Base-by-base conservation (phyloP, 192 early-diverging fungal species). In the Backusella tuberculispora region DNA sequence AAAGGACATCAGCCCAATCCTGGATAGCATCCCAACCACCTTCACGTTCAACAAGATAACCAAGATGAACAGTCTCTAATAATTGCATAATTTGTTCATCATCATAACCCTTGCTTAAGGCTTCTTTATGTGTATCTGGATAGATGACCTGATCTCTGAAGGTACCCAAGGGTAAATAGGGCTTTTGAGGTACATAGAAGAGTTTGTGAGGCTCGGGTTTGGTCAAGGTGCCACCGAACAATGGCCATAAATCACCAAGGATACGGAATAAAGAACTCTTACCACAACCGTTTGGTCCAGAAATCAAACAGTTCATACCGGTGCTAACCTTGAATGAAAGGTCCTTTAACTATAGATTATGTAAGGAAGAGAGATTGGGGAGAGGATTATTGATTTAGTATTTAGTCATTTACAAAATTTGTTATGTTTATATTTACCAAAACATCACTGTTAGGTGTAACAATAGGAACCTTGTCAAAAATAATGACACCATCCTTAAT, bases 111-210 rank as follows among this genome's bases (percentile, higher is more conserved):
- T 85, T 86, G 3, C 65, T 72, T 17, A 77, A 43, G 76, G 93
- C 92, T 45, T 93, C 87, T 38, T 75, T 72, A 71, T 80, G 83
- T n/a, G 91, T 94, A 81, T 95, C 89, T 7, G 94, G 94, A 73
- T 96, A 96, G 66, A 94, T 96, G 10, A 96, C 84, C 69, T 94
- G 93, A 79, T 95, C 94, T 43, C 94, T 84, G 76, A 96, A 85
- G 2, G 90, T 94, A 9, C 94, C 93, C 42, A 92, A 48, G 19
- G 92, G 86, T 48, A 95, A 81, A 76, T 95, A 95, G 7, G 94
- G 94, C 50, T 92, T 91, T 74, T 96, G 94, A n/a, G 94, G 94
- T 5, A 96, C 91, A 81, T 96, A 96, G 67, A 96, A 94, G 50
- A 96, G 84, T 76, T 88, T 88, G 17, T 83, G 84, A 34, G 87